Conservation (phyloP, 495 filamentous ascomycete species). For the Xylaria acuta region DNA sequence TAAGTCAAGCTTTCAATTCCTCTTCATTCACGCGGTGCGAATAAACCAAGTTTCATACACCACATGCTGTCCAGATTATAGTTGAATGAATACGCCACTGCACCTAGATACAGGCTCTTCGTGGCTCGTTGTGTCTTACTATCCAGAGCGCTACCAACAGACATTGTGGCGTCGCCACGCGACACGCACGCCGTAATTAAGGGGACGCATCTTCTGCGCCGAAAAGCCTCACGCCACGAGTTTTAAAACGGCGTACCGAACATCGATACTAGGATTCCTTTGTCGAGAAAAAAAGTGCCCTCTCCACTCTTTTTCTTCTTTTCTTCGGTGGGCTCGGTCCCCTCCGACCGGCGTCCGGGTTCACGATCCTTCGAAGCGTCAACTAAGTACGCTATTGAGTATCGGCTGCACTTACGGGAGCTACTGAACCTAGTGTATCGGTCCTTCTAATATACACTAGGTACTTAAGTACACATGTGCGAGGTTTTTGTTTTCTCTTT, state of each 20-base stretch:
- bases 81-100: neutral
- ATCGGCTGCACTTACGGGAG: neutral
- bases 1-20: neutral
- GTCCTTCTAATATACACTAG: neutral
- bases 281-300: neutral
- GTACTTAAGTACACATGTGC: neutral
- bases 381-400: neutral
- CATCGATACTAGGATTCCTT: neutral
- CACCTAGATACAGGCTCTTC: neutral
- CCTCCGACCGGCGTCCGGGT: constrained; percentile 1
- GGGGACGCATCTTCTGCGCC: neutral
- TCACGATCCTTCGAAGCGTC: constrained; percentile 9
- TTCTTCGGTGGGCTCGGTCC: neutral
- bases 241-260: neutral
- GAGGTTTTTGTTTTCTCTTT: neutral
- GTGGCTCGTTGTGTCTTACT: neutral
- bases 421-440: neutral
- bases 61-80: neutral
- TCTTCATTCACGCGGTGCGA: neutral
- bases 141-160: neutral
- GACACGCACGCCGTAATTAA: neutral
- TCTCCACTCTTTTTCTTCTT: neutral
- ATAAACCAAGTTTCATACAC: neutral
- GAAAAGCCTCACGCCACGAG: neutral
- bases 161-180: neutral